Evolutionary conservation across 73 alveolate genomes (phyloP).

Genomic region (Symbiodinium pilosum): DNA sequence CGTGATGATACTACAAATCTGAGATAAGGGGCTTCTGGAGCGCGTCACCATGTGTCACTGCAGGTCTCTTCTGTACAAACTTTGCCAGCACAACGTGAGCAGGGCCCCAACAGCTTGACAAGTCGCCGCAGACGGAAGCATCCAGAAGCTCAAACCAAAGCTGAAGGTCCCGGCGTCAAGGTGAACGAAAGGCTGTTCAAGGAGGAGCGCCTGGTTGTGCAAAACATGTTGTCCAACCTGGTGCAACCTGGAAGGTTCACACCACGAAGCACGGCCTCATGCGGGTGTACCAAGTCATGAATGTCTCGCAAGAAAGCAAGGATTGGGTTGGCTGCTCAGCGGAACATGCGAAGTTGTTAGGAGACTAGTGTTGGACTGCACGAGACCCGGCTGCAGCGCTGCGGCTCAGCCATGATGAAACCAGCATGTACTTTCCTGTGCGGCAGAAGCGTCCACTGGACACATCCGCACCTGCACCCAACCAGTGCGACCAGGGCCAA

Average conservation of each 20-base stretch:
- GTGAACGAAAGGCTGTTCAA: constrained; percentile 79
- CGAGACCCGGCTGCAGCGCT: no score
- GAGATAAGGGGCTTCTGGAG: no score
- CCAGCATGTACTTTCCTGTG: no score
- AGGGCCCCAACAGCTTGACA: background rate
- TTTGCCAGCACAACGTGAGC: constrained; percentile 80
- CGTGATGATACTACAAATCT: background rate
- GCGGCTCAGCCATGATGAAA: no score
- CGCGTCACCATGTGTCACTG: background rate
- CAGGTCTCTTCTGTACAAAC: constrained; percentile 58
- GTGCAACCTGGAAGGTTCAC: constrained; percentile 22
- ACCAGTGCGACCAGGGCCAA: no score
- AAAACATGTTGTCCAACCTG: background rate
- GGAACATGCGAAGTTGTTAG: no score
- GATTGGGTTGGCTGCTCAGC: constrained; percentile 51
- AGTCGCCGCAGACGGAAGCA: background rate
- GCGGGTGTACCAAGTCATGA: constrained; percentile 93
- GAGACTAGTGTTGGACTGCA: no score
- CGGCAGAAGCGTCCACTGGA: no score
- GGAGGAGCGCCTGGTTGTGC: background rate
- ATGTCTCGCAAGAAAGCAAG: constrained; percentile 82
- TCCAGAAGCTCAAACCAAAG: background rate
- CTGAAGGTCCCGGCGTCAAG: constrained; percentile 54
- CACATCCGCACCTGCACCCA: no score
- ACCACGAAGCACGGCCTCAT: constrained; percentile 86